Evolutionary conservation across 2,329 filamentous ascomycete species (phyloP), one percentile per base, ranked within the genome.

Genomic region (Claviceps africana): DNA sequence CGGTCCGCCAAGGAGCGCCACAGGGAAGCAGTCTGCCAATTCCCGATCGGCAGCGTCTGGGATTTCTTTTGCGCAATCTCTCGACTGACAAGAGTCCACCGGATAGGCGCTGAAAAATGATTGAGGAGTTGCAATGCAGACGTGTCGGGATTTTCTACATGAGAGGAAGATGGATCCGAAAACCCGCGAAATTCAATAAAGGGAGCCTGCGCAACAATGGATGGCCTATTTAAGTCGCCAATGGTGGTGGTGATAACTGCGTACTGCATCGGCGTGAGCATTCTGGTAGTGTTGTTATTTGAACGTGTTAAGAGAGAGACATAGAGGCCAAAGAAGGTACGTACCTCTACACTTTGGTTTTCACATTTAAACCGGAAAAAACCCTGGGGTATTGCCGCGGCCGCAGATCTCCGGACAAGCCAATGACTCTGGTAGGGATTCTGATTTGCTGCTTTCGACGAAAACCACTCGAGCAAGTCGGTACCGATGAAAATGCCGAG

Each of bases 341-440:
- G 3, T 15, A 35, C 33, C 6, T 35, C 13, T 15, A 35, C 4
- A 15, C 13, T 33, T 33, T 33, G 31, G 10, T 11, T 10, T 11
- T 33, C 31, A 10, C 5, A 35, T 3, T 35, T 15, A 33, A 60
- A 47, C 30, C 53, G 25, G 46, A 54, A 58, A 48, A 51, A 54
- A 40, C 57, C 57, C 51, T 54, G 31, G 3, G 48, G 40, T 15
- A 58, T 50, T 19, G 57, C 56, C 21, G 46, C 50, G 25, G 57
- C 54, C 22, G 55, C 58, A 40, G 58, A 60, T 47, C 53, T 59
- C 40, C 55, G 58, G 22, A 60, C 54, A 56, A 59, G 57, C 57
- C 57, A 60, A 49, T 57, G 51, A 40, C 51, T 57, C 39, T 39
- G 48, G 28, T 53, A 47, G 17, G 43, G 10, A 43, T 48, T 42